Conservation (phyloP, 2,329 filamentous ascomycete genomes). For the Chrysoporthe austroafricana region DNA sequence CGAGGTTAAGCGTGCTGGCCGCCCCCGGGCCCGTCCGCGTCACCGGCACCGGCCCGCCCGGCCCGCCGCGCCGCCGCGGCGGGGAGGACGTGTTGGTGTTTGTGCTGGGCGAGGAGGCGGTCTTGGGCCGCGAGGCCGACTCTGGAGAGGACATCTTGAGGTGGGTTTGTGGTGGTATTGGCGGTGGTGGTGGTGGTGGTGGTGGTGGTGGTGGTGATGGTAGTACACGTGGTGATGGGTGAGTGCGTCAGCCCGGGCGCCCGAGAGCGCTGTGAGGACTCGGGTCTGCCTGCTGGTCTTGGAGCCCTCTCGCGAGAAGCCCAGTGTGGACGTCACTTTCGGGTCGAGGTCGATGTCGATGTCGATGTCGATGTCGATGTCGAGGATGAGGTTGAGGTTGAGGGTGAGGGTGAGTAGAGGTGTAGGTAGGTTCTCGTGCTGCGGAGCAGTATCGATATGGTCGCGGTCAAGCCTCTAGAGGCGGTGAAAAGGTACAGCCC, state of each 20-base stretch:
- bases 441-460: not conserved
- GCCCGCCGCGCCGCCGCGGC: constrained; percentile 4
- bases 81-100: constrained; percentile 10
- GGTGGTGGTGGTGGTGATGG: not conserved
- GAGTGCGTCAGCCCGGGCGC: not conserved
- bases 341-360: not conserved
- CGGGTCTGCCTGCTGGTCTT: not conserved
- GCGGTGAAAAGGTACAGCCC: not conserved
- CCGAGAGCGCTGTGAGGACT: not conserved
- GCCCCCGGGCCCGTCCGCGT: not conserved
- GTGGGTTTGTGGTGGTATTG: not conserved
- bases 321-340: not conserved
- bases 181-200: not conserved
- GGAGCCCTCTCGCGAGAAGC: not conserved
- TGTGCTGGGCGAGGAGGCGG: constrained; percentile 13
- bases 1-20: constrained; percentile 9
- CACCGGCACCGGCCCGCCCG: constrained; percentile 11
- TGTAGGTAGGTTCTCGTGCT: not conserved
- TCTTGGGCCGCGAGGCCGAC: constrained; percentile 11
- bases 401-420: not conserved
- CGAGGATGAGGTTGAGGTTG: not conserved
- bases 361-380: not conserved
- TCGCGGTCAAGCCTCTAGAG: not conserved
- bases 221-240: not conserved
- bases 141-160: constrained; percentile 15